A percentile compares a stretch with the other conserved stretches of the same genome.
These are phyloP conservation scores for Volvox carteri DNA, from an alignment of 163 green algal species.

Conservation along the genomic window DNA sequence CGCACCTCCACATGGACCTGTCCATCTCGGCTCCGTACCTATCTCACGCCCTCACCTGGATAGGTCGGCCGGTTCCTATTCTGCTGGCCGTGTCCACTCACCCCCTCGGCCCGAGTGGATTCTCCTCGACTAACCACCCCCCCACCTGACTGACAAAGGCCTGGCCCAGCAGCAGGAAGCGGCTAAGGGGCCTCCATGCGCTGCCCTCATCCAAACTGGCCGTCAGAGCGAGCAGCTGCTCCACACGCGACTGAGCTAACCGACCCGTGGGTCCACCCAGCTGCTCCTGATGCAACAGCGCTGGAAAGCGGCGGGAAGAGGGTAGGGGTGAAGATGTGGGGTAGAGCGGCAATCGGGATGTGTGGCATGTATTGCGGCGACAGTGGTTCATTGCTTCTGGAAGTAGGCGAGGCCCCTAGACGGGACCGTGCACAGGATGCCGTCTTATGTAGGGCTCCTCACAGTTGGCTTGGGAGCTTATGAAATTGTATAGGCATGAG, in stretches of 20 bases:
- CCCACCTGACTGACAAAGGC: conserved; percentile 46
- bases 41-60: no score
- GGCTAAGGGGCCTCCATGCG: conserved; percentile 38
- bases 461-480: no score
- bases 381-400: no score
- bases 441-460: no score
- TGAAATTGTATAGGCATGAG: no score
- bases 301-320: not conserved
- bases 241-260: not conserved
- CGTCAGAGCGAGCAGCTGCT: conserved; percentile 19
- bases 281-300: conserved; percentile 41
- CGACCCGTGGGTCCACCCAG: conserved; percentile 6
- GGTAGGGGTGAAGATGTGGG: not conserved
- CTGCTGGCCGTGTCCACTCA: not conserved
- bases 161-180: conserved; percentile 23
- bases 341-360: no score
- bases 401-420: no score
- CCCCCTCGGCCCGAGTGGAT: not conserved
- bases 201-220: conserved; percentile 29
- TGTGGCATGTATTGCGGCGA: no score
- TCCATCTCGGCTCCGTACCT: no score
- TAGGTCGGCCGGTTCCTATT: not conserved
- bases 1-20: no score
- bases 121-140: no score
- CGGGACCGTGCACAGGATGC: no score